Evolutionary conservation across 78 protist species (phyloP).

Genomic region (Pigoraptor vietnamica): DNA sequence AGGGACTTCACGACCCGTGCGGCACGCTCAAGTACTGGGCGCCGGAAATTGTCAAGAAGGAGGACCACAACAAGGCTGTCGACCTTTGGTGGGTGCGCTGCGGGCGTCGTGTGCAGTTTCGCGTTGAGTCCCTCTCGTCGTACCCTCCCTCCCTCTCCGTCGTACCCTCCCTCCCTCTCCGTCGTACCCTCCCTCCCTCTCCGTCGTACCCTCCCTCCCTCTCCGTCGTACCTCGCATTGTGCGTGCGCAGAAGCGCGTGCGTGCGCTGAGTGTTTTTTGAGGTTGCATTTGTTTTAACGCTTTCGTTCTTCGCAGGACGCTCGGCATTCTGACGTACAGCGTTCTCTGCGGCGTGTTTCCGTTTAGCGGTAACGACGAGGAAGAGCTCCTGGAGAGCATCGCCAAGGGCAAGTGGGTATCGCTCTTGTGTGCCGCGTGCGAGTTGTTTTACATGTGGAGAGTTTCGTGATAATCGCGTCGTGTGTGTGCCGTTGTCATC

Average conservation of each 20-base stretch:
- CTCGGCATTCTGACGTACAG: background rate
- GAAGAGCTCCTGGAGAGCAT: background rate
- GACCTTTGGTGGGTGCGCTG: background rate
- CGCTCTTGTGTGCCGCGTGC: background rate
- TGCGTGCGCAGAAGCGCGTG: background rate
- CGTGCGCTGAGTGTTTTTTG: background rate
- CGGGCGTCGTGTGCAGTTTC: no score
- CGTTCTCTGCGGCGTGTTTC: background rate
- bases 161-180: no score
- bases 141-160: no score
- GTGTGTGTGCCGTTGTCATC: background rate
- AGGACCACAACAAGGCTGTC: background rate
- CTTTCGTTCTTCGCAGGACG: background rate
- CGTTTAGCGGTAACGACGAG: background rate
- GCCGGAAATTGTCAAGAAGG: background rate
- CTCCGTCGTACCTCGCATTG: background rate
- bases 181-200: no score
- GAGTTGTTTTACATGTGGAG: background rate
- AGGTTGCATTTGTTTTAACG: background rate
- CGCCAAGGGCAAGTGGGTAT: background rate
- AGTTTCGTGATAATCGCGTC: background rate
- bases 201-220: no score
- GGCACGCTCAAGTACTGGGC: conserved; percentile 9
- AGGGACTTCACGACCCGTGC: background rate
- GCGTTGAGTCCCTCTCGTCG: no score